Conservation (phyloP, 2,329 filamentous ascomycete species). For the Aspergillus ochraceus region DNA sequence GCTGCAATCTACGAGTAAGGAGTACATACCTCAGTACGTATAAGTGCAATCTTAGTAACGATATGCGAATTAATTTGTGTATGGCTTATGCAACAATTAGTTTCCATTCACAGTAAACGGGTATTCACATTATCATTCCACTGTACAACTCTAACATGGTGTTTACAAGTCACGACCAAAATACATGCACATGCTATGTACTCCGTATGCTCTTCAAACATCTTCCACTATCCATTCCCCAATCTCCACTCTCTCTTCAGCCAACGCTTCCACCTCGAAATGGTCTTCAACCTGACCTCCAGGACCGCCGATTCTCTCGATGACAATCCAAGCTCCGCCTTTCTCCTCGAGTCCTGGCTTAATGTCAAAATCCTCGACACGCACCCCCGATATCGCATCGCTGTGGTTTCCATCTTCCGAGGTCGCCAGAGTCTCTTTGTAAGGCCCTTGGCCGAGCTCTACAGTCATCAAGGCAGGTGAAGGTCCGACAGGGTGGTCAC, state of each 20-base stretch:
- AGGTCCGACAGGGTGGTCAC: constrained; percentile 36
- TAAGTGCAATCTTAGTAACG: too few species aligned
- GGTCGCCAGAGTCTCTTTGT: constrained; percentile 63
- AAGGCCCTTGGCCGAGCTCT: constrained; percentile 70
- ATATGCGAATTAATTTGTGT: neutral
- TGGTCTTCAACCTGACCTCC: constrained; percentile 50
- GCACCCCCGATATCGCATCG: constrained; percentile 65
- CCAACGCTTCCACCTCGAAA: constrained; percentile 45
- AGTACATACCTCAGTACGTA: too few species aligned
- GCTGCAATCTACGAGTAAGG: neutral
- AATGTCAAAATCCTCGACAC: constrained; percentile 73
- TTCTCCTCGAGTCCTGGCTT: constrained; percentile 59
- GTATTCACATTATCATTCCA: neutral
- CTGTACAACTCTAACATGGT: neutral
- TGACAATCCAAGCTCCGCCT: constrained; percentile 72
- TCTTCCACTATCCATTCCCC: constrained; percentile 44
- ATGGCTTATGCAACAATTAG: neutral
- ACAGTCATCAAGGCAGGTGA: constrained; percentile 68
- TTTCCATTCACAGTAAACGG: too few species aligned
- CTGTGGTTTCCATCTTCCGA: constrained; percentile 75
- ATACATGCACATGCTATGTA: neutral
- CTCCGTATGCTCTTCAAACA: constrained; percentile 11
- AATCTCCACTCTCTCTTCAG: constrained; percentile 44
- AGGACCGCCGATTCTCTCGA: constrained; percentile 73
- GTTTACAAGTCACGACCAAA: neutral